Base-by-base conservation (phyloP, 495 filamentous ascomycete species). In the Antarctomyces pellizariae region DNA sequence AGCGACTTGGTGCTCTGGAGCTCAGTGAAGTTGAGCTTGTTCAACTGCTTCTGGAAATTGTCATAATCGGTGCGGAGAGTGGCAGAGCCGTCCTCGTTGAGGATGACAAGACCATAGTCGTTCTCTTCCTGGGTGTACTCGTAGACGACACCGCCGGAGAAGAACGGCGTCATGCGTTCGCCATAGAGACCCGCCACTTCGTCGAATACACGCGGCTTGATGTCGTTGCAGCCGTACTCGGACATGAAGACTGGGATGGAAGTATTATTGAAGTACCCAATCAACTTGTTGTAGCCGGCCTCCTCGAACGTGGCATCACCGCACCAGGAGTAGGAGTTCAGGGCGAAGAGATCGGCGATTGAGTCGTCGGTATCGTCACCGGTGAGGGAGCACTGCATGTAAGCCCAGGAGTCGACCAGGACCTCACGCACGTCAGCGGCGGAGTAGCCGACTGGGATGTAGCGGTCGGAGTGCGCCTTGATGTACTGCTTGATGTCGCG, bases 251-350 rank as follows among this genome's bases (percentile, higher is more conserved):
- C 63, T 12, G 84, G 84, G 28, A 92, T 59, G 16, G 70, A 71
- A 29, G 64, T 69, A 35, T 62, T 62, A 28, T 48, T 45, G 55
- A 95, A 89, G 39, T 71, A 60, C 5, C 53, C 44, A 22, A 75
- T 67, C 3, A 95, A 56, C 8, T 54, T 47, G 45, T 89, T 53
- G 49, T 80, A 95, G 34, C 67, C 59, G 2, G 71, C 64, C 24
- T 59, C 62, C 18, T 59, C 49, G 59, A 69, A 86, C 34, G 53
- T 63, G 27, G 75, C 71, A 21, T 69, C 54, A 23, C 79, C 82
- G 40, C 84, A 95, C 84, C 84, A 95, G 20, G 73, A 76, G 61
- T 95, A 93, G 31, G 68, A 77, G 64, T 95, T 95, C 32, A 95
- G 58, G 25, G 82, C 84, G 41, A 93, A 91, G 53, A 93, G 65